These are phyloP conservation scores for Psidium guajava DNA, from an alignment of 345 rosid species.

Conservation along the genomic window DNA sequence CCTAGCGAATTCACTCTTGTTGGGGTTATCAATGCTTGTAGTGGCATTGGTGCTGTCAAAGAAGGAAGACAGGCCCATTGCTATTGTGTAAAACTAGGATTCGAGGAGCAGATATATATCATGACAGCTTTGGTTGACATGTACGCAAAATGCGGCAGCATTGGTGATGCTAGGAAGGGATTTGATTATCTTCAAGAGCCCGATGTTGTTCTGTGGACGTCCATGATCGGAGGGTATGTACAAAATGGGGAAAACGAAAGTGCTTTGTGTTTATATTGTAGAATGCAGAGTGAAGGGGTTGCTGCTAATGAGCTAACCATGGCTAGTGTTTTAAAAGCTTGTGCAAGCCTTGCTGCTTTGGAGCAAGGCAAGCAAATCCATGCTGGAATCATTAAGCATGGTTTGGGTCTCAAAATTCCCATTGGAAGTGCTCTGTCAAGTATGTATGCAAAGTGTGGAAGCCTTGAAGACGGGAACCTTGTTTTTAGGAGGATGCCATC, in stretches of 20 bases:
- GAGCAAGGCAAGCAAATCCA: slow-evolving; percentile 64
- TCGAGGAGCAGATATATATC: slow-evolving; percentile 36
- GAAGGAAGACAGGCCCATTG: slow-evolving; percentile 70
- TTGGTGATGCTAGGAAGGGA: slow-evolving; percentile 30
- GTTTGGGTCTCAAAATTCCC: slow-evolving; percentile 30
- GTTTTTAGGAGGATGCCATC: slow-evolving; percentile 28
- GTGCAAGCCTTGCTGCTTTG: slow-evolving; percentile 43
- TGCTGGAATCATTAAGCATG: slow-evolving; percentile 42
- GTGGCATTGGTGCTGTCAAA: slow-evolving; percentile 40
- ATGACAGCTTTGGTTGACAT: slow-evolving; percentile 48
- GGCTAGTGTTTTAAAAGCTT: slow-evolving; percentile 49
- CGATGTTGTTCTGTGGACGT: slow-evolving; percentile 66
- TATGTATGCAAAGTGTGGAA: slow-evolving; percentile 70
- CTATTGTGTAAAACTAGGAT: slow-evolving; percentile 54
- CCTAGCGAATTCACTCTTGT: slow-evolving; percentile 68
- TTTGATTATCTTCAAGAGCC: slow-evolving; percentile 30
- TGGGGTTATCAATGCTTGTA: slow-evolving; percentile 80
- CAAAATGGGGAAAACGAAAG: slow-evolving; percentile 50
- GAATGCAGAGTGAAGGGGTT: slow-evolving; percentile 46
- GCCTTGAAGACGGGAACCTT: slow-evolving; percentile 37
- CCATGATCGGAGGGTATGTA: slow-evolving; percentile 55
- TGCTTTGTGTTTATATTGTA: slow-evolving; percentile 38
- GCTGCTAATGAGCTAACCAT: slow-evolving; percentile 52
- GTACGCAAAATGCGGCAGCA: slow-evolving; percentile 54
- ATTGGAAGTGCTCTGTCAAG: slow-evolving; percentile 57